Conservation (phyloP, 2,329 filamentous ascomycete species). For the Monosporascus ibericus region DNA sequence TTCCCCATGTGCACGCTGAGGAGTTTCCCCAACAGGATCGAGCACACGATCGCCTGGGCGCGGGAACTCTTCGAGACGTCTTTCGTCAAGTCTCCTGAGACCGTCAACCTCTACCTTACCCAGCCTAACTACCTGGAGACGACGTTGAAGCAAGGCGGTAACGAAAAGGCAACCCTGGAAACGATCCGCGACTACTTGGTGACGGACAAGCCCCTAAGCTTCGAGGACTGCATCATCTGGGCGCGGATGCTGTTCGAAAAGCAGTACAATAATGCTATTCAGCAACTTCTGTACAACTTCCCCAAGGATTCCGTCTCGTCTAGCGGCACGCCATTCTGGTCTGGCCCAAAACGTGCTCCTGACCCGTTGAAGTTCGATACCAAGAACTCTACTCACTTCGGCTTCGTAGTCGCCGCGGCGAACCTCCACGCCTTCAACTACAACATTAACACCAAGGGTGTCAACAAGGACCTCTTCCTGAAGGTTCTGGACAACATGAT, state of each 20-base stretch:
- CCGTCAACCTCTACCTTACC: conserved; percentile 87
- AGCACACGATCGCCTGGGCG: conserved; percentile 98
- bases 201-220: conserved; percentile 82
- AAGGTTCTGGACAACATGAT: conserved; percentile 88
- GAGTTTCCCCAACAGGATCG: conserved; percentile 96
- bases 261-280: conserved; percentile 94
- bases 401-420: conserved; percentile 80
- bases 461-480: conserved; percentile 64
- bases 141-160: conserved; percentile 86
- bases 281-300: conserved; percentile 94
- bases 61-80: conserved; percentile 92
- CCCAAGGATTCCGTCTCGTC: conserved; percentile 89
- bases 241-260: conserved; percentile 90
- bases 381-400: conserved; percentile 78
- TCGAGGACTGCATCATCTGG: conserved; percentile 97
- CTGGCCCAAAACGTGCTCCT: conserved; percentile 92
- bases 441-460: conserved; percentile 79
- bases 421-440: conserved; percentile 98
- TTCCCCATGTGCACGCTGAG: conserved; percentile 98
- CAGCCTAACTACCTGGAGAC: conserved; percentile 86
- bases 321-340: conserved; percentile 91
- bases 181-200: conserved; percentile 86
- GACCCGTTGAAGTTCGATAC: conserved; percentile 85
- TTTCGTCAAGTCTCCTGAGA: conserved; percentile 89
- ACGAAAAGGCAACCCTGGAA: conserved; percentile 90